These are phyloP conservation scores for Mesembryanthemum crystallinum DNA, from an alignment of 148 eudicot species.

Conservation along the genomic window DNA sequence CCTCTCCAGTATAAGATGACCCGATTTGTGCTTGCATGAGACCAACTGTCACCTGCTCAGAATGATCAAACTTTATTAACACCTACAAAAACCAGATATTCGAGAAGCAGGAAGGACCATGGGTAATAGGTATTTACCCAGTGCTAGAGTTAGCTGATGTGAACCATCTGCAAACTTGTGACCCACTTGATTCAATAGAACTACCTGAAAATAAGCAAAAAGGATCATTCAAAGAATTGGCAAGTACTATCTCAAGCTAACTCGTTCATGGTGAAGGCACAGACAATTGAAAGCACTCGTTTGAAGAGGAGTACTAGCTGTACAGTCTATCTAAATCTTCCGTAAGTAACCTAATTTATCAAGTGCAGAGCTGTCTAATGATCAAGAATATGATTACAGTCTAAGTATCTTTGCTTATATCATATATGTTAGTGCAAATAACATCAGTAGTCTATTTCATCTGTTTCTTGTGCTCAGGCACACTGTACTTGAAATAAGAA, in stretches of 20 bases:
- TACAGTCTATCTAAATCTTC: too few species aligned
- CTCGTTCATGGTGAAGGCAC: neutral
- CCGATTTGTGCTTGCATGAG: conserved; percentile 90
- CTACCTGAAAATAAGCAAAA: conserved; percentile 43
- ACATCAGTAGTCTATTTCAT: neutral
- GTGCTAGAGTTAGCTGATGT: conserved; percentile 74
- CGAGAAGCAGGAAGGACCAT: conserved; percentile 7
- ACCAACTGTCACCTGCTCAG: conserved; percentile 86
- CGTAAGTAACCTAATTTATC: too few species aligned
- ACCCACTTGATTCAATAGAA: conserved; percentile 83
- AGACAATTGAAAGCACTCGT: neutral
- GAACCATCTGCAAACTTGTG: conserved; percentile 76
- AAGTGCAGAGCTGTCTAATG: too few species aligned
- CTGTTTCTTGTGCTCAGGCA: neutral
- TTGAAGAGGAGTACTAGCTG: too few species aligned
- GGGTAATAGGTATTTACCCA: conserved; percentile 43
- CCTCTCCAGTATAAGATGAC: conserved; percentile 85
- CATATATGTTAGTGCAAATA: neutral
- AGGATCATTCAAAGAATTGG: neutral
- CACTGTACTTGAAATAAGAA: neutral
- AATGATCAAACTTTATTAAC: neutral
- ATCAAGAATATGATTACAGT: too few species aligned
- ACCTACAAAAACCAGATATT: neutral
- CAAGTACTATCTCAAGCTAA: neutral
- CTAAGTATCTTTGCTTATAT: too few species aligned